Evolutionary conservation across 2,329 filamentous ascomycete genomes (phyloP).

Genomic region (Proliferodiscus dingleyae): DNA sequence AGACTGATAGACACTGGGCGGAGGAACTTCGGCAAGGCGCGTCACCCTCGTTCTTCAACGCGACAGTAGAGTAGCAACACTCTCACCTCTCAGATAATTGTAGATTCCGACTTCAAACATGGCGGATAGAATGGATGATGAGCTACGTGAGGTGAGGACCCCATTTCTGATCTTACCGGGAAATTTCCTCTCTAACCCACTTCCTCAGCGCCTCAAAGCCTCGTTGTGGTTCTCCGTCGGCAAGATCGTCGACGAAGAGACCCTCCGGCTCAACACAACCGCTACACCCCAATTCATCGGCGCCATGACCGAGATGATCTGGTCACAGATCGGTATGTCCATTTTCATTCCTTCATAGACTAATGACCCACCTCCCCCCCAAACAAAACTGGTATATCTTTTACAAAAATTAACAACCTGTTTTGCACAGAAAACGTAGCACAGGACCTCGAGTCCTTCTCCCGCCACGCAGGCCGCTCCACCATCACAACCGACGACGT

Average conservation of each 20-base stretch:
- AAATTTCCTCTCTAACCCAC: conserved; percentile 1
- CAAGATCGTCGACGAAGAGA: conserved; percentile 84
- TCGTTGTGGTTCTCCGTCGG: conserved; percentile 81
- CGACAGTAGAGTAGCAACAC: too few species aligned
- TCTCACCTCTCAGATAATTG: too few species aligned
- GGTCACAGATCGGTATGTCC: conserved; percentile 71
- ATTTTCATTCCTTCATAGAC: too few species aligned
- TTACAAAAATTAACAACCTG: too few species aligned
- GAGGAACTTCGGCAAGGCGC: too few species aligned
- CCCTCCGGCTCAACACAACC: conserved; percentile 67
- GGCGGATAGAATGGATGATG: conserved; percentile 23
- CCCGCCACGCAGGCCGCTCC: conserved; percentile 73
- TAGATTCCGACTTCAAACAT: conserved; percentile 9
- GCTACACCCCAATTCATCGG: conserved; percentile 90
- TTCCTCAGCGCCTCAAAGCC: conserved; percentile 67
- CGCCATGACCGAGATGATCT: conserved; percentile 78
- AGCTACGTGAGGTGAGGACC: conserved; percentile 17
- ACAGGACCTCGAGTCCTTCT: conserved; percentile 60
- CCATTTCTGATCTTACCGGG: background rate
- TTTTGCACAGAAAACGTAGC: conserved; percentile 48
- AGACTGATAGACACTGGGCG: too few species aligned
- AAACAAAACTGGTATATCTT: background rate
- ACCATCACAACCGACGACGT: conserved; percentile 85
- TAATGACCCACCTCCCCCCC: background rate
- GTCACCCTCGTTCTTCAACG: too few species aligned